Evolutionary conservation across 1,284 basidiomycete genomes (phyloP), one percentile per base, ranked within the genome.

Genomic region (Farysia itapuensis): DNA sequence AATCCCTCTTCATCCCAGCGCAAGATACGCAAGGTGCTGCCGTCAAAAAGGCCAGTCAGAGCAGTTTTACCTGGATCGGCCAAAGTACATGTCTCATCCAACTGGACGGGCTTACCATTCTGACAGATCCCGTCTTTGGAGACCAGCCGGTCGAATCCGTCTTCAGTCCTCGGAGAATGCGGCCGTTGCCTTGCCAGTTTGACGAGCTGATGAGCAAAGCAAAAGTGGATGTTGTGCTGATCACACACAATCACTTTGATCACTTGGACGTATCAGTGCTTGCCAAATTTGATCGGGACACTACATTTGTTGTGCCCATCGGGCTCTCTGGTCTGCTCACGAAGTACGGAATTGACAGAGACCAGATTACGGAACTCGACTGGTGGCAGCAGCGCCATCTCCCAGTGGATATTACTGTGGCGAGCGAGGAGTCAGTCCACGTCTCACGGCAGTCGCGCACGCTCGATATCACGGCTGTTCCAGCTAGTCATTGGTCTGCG

Each of bases 71-170:
- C 12, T 70, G 67, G 67, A 63, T 72, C 21, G 67, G 67, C 13
- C 67, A 70, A 23, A 56, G 49, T 16, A 72, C 67, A 11, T 70
- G 77, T 16, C 78, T 80, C 34, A 77, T 81, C 13, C 80, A 80
- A 24, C 66, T 81, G 29, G 77, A 79, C 35, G 79, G 79, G 14
- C 70, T 81, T 11, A 76, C 76, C 14, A 79, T 81, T 35, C 67
- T 81, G 15, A 81, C 80, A 28, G 81, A 81, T 51, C 81, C 81
- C 1, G 79, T 80, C 9, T 78, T 81, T 20, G 77, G 78, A 28
- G 72, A 79, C 36, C 75, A 78, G 23, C 80, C 80, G 0, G 60
- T 81, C 8, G 70, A 72, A 3, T 78, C 75, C 12, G 42, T 77
- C 13, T 51, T 79, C 14, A 79, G 78, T 3, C 80, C 80, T 4